A percentile compares a stretch with the other conserved stretches of the same genome.
These are phyloP conservation scores for Microascus cirrosus DNA, from an alignment of 2,329 filamentous ascomycete species.

Conservation along the genomic window DNA sequence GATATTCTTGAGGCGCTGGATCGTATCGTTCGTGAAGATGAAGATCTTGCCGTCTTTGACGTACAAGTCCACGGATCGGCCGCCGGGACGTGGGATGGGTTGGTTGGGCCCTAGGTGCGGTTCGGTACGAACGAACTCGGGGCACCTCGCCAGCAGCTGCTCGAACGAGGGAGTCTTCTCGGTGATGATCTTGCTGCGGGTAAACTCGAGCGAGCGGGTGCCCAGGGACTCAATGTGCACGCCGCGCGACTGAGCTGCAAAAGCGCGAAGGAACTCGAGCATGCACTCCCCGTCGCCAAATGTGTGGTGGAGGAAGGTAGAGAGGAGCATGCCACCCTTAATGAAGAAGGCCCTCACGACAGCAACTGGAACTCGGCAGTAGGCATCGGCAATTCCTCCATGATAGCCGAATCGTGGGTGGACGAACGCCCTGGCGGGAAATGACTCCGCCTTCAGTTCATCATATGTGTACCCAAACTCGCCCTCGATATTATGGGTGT, in stretches of 20 bases:
- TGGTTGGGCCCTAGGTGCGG: constrained; percentile 21
- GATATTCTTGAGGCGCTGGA: constrained; percentile 18
- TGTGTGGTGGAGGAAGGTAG: constrained; percentile 28
- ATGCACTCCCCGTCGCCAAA: constrained; percentile 29
- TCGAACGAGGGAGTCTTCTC: constrained; percentile 9
- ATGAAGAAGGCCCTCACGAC: constrained; percentile 25
- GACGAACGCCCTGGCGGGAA: constrained; percentile 18
- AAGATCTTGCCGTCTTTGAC: constrained; percentile 29
- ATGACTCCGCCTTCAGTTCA: constrained; percentile 14
- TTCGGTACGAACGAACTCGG: constrained; percentile 23
- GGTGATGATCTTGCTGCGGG: not conserved
- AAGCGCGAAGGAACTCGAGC: constrained; percentile 23
- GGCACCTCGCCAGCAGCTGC: constrained; percentile 17
- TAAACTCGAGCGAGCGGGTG: constrained; percentile 12
- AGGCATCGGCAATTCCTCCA: constrained; percentile 1
- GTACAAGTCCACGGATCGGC: constrained; percentile 16
- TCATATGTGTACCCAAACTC: constrained; percentile 14
- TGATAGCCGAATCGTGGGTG: constrained; percentile 11
- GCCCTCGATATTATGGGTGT: constrained; percentile 8
- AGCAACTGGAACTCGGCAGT: constrained; percentile 20
- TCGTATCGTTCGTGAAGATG: constrained; percentile 20
- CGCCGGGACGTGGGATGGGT: constrained; percentile 15
- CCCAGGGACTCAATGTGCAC: constrained; percentile 11
- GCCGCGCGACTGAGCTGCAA: constrained; percentile 15
- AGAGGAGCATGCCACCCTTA: constrained; percentile 26